Base-by-base conservation (phyloP, 192 early-diverging fungal species). In the Dispira simplex region DNA sequence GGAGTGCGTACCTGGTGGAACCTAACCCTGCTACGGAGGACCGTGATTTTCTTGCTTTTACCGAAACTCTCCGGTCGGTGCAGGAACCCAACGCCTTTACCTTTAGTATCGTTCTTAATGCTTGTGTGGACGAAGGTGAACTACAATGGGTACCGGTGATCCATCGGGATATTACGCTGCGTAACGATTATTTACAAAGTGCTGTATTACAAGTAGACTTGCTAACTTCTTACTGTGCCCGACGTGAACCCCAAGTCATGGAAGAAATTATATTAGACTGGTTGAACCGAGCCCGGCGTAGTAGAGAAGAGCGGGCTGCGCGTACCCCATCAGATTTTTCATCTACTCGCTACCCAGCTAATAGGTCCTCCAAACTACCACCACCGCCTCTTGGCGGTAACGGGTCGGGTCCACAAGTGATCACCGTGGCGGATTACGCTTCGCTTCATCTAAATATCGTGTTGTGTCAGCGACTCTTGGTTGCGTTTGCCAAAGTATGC, bases 71-170 rank as follows among this genome's bases (percentile, higher is more conserved):
- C 21, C 18, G 16, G 48, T 16, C 48, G 8, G 48, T 23, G 48
- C 48, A 51, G 48, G 21, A 16, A 16, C 21, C 21, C 18, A 23
- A 51, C 48, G 48, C 18, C 18, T 51, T 51, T 51, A 23, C 48
- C 21, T 51, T 51, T 51, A 51, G 48, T 23, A 51, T 51, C 21
- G 48, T 51, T 20, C 48, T 51, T 51, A 51, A 51, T 51, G 8
- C 48, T 23, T 51, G 48, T 9, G 21, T 51, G 8, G 48, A 51
- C 4, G 18, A 51, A 16, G 21, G 21, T 23, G 16, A 23, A 16
- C 8, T 51, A 9, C 18, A 51, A 4, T 51, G 48, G 48, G 48
- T 51, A 16, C 18, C 48, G 4, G 48, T 23, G 2, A 51, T 51
- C 21, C 18, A 16, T 51, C 1, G 18, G 48, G 48, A 51, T 23